Evolutionary conservation across 352 stramenopile species (phyloP).

Genomic region (Globisporangium orthogonon): DNA sequence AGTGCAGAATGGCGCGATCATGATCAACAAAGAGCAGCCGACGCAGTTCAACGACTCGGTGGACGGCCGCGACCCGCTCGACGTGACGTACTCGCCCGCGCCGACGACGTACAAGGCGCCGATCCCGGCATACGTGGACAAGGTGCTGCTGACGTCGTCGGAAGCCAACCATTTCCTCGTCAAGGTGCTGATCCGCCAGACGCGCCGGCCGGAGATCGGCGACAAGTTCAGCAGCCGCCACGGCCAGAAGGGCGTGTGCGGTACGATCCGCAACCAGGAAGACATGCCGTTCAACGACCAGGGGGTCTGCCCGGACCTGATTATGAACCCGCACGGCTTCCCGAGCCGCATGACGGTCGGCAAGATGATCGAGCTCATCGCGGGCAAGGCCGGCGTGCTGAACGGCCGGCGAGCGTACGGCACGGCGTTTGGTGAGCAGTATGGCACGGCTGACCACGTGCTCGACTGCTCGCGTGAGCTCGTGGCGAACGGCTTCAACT

Average conservation of each 20-base stretch:
- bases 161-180: conserved; percentile 98
- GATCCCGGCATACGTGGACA: conserved; percentile 96
- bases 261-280: conserved; percentile 92
- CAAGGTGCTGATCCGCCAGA: conserved; percentile 96
- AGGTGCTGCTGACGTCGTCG: conserved; percentile 97
- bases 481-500: conserved; percentile 97
- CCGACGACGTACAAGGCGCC: conserved; percentile 95
- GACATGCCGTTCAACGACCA: conserved; percentile 99
- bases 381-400: conserved; percentile 96
- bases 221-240: conserved; percentile 99
- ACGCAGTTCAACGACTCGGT: conserved; percentile 90
- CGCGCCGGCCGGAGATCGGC: conserved; percentile 96
- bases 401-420: conserved; percentile 96
- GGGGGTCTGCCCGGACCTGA: conserved; percentile 97
- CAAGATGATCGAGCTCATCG: conserved; percentile 99
- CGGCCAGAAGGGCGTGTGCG: conserved; percentile 99
- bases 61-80: conserved; percentile 61
- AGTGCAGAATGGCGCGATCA: conserved; percentile 92
- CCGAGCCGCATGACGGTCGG: conserved; percentile 99
- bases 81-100: conserved; percentile 78
- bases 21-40: conserved; percentile 99
- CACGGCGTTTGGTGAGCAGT: conserved; percentile 98
- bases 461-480: conserved; percentile 91
- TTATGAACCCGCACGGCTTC: conserved; percentile 99
- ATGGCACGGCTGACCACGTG: conserved; percentile 93